These are phyloP conservation scores for Solanum virginianum DNA, from an alignment of 257 asterid genomes.

Conservation along the genomic window DNA sequence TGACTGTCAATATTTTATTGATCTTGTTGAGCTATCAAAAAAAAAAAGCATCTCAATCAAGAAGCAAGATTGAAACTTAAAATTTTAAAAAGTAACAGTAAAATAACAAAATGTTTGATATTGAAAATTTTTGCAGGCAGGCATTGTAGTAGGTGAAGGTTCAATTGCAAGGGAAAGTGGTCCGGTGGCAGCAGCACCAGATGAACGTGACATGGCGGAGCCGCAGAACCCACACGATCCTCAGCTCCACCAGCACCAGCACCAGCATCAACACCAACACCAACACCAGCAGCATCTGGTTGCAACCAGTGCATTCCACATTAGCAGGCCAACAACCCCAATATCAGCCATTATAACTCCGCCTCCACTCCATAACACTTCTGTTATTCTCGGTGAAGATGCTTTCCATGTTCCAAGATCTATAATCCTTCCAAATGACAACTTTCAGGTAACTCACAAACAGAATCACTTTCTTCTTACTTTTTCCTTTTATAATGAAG, in stretches of 20 bases:
- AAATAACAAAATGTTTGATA: not conserved
- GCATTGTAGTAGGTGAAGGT: slow-evolving; percentile 36
- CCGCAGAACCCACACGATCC: slow-evolving; percentile 27
- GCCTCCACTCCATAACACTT: slow-evolving; percentile 49
- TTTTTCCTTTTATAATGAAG: not conserved
- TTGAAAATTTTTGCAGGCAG: slow-evolving; percentile 24
- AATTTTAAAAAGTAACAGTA: not conserved
- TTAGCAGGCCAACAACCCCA: slow-evolving; percentile 71
- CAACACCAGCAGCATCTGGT: slow-evolving; percentile 24
- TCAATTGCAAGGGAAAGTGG: slow-evolving; percentile 47
- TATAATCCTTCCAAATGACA: slow-evolving; percentile 50
- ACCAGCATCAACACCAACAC: slow-evolving; percentile 19
- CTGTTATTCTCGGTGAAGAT: slow-evolving; percentile 65
- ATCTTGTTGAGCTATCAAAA: slow-evolving; percentile 17
- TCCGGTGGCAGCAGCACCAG: slow-evolving; percentile 7
- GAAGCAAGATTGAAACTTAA: not conserved
- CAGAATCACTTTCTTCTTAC: not conserved
- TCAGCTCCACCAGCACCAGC: slow-evolving; percentile 30
- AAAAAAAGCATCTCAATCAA: not conserved
- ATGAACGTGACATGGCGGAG: slow-evolving; percentile 39
- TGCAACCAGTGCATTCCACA: slow-evolving; percentile 49
- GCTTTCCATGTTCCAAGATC: slow-evolving; percentile 49
- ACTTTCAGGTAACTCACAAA: slow-evolving; percentile 46
- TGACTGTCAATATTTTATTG: slow-evolving; percentile 12
- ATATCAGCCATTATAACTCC: slow-evolving; percentile 69